phyloP scores from a whole-genome alignment of 345 rosid genomes.

The Brassica nigra region DNA sequence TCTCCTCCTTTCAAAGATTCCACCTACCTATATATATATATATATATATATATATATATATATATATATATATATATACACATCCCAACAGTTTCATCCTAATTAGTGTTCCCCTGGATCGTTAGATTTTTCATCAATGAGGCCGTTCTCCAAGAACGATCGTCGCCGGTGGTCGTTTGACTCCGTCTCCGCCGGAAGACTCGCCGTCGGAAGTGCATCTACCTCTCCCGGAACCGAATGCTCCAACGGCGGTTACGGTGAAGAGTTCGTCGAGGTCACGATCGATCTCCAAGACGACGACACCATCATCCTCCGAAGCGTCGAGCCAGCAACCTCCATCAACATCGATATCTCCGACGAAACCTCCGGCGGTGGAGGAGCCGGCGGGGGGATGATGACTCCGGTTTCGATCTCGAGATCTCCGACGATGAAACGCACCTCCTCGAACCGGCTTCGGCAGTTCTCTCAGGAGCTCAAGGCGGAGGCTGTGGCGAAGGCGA shows the following conservation, averaged over 20 bases:
- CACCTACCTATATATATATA: slow-evolving; percentile 19
- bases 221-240: slow-evolving; percentile 61
- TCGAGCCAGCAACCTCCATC: slow-evolving; percentile 77
- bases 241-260: slow-evolving; percentile 47
- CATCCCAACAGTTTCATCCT: slow-evolving; percentile 7
- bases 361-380: slow-evolving; percentile 13
- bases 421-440: slow-evolving; percentile 69
- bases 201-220: slow-evolving; percentile 42
- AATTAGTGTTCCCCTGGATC: neutral
- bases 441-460: slow-evolving; percentile 63
- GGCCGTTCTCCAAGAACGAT: slow-evolving; percentile 53
- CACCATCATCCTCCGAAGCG: slow-evolving; percentile 85
- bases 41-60: slow-evolving; percentile 21
- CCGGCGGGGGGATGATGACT: slow-evolving; percentile 21
- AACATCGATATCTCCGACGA: slow-evolving; percentile 44
- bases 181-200: slow-evolving; percentile 55
- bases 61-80: slow-evolving; percentile 19
- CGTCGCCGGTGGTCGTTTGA: slow-evolving; percentile 97
- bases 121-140: slow-evolving; percentile 43
- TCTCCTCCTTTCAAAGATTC: slow-evolving; percentile 17
- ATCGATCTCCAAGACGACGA: slow-evolving; percentile 91
- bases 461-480: slow-evolving; percentile 93
- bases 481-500: slow-evolving; percentile 93
- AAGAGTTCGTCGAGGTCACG: slow-evolving; percentile 94
- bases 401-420: slow-evolving; percentile 66